phyloP scores from a whole-genome alignment of 805 yeast species.

The Suhomyces vadensis region DNA sequence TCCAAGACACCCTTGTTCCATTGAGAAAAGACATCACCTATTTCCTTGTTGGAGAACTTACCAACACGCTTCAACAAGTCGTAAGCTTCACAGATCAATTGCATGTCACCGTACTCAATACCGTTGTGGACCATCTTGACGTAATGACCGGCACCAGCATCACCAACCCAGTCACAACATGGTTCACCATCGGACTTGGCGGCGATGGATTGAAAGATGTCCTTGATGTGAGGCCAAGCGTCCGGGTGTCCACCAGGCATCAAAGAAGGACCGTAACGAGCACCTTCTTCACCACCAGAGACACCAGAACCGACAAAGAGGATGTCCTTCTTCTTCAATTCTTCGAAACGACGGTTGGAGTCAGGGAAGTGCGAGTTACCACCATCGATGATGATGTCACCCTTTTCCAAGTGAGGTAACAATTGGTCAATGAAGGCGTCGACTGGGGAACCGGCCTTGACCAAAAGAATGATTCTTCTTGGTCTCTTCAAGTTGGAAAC shows the following conservation, averaged over 20 bases:
- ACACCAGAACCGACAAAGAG: slow-evolving; percentile 98
- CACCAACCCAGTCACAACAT: slow-evolving; percentile 99
- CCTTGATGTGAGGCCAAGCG: slow-evolving; percentile 99
- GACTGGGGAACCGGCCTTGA: slow-evolving; percentile 96
- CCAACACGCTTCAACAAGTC: slow-evolving; percentile 94
- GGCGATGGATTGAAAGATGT: slow-evolving; percentile 91
- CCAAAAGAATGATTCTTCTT: slow-evolving; percentile 90
- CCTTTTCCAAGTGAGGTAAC: slow-evolving; percentile 88
- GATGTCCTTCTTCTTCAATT: slow-evolving; percentile 83
- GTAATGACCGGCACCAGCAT: slow-evolving; percentile 98
- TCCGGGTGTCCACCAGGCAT: slow-evolving; percentile 99
- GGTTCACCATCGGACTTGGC: slow-evolving; percentile 99
- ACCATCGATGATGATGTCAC: slow-evolving; percentile 98
- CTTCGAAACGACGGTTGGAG: slow-evolving; percentile 93
- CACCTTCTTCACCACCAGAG: slow-evolving; percentile 99
- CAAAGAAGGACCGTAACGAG: slow-evolving; percentile 97
- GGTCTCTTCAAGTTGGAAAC: slow-evolving; percentile 91
- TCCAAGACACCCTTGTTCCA: slow-evolving; percentile 99
- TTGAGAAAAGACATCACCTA: slow-evolving; percentile 83
- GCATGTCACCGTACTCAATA: slow-evolving; percentile 99
- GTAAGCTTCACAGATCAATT: slow-evolving; percentile 96
- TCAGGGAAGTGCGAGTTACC: slow-evolving; percentile 99
- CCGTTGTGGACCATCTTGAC: slow-evolving; percentile 99
- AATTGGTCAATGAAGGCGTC: slow-evolving; percentile 87
- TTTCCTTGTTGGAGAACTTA: slow-evolving; percentile 86